phyloP scores from a whole-genome alignment of 2,329 filamentous ascomycete species.

The Raffaelea deltoideospora region DNA sequence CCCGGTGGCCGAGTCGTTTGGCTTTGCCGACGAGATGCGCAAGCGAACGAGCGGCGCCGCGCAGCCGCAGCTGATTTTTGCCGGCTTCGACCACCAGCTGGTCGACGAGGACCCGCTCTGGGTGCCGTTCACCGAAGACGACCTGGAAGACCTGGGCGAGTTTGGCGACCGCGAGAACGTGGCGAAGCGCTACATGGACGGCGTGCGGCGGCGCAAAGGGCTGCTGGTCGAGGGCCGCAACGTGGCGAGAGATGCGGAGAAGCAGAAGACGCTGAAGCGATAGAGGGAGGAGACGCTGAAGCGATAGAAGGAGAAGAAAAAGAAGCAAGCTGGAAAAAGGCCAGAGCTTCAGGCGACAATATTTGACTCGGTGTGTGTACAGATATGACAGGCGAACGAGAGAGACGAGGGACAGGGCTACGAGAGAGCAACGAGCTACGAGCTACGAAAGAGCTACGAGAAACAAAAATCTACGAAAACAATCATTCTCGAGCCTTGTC shows the following conservation, averaged over 20 bases:
- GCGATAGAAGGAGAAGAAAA: background rate
- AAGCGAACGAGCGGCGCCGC: conserved; percentile 86
- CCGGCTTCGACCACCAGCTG: conserved; percentile 83
- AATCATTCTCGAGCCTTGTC: too few species aligned
- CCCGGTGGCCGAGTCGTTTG: conserved; percentile 89
- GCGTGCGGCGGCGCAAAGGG: conserved; percentile 74
- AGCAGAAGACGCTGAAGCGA: conserved; percentile 60
- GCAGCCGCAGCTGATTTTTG: conserved; percentile 83
- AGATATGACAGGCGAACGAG: too few species aligned
- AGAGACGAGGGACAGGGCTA: too few species aligned
- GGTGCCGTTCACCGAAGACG: conserved; percentile 93
- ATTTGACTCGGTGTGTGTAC: too few species aligned
- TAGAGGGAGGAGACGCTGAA: conserved; percentile 15
- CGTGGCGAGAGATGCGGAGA: conserved; percentile 77
- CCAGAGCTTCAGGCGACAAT: too few species aligned
- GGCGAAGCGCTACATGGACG: conserved; percentile 90
- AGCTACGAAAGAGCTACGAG: too few species aligned
- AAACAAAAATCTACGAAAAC: too few species aligned
- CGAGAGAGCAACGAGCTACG: too few species aligned
- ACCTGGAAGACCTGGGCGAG: conserved; percentile 90
- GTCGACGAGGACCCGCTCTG: conserved; percentile 95
- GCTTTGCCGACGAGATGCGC: conserved; percentile 90
- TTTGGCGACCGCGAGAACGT: conserved; percentile 89
- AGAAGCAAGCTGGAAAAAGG: too few species aligned
- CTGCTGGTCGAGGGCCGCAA: conserved; percentile 65